Evolutionary conservation across 2,329 filamentous ascomycete genomes (phyloP).

Genomic region (Didymella segeticola): DNA sequence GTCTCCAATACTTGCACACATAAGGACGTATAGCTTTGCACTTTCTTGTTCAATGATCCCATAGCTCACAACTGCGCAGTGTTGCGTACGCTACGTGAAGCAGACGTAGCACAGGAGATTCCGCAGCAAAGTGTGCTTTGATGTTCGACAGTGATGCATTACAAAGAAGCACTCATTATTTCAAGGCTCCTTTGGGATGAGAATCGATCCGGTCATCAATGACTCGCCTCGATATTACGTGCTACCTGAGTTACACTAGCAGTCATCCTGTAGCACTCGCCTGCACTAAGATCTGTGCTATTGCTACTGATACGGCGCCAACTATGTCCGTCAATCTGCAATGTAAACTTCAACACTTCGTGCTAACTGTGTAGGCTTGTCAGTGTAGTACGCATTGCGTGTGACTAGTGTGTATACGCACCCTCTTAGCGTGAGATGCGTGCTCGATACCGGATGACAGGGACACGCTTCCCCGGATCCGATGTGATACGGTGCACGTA

Average conservation of each 20-base stretch:
- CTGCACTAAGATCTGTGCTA: background rate
- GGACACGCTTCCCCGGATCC: constrained; percentile 3
- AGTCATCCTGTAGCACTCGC: background rate
- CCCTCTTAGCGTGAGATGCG: background rate
- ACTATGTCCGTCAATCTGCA: background rate
- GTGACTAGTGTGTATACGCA: constrained; percentile 1
- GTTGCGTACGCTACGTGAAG: no score
- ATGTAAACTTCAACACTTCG: background rate
- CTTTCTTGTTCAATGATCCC: no score
- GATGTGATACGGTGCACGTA: background rate
- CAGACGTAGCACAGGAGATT: no score
- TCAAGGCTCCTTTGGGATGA: background rate
- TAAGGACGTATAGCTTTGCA: no score
- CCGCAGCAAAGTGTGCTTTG: no score
- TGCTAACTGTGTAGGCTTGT: no score
- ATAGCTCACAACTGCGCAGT: no score
- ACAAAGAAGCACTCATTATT: no score
- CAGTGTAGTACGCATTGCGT: no score
- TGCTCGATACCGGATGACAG: constrained; percentile 3
- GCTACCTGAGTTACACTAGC: background rate
- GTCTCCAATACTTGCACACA: no score
- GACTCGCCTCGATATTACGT: background rate
- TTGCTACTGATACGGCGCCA: background rate
- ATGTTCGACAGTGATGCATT: no score
- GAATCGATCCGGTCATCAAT: background rate